phyloP scores from a whole-genome alignment of 768 basidiomycete genomes.

The Suillus placidus region DNA sequence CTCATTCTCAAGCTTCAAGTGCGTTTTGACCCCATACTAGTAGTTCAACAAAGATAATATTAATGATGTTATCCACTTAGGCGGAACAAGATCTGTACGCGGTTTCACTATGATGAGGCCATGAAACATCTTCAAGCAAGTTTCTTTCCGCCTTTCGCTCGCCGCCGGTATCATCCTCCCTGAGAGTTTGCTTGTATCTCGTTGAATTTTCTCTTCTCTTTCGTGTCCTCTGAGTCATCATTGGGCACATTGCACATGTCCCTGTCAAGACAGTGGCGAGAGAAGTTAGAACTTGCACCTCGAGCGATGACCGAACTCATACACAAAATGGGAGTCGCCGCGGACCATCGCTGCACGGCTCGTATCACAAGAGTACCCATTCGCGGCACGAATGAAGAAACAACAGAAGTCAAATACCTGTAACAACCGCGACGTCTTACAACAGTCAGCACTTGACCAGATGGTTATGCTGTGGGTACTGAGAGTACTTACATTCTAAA shows the following conservation, averaged over 20 bases:
- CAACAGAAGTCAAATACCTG: background rate
- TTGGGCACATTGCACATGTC: slow-evolving; percentile 18
- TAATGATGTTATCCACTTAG: background rate
- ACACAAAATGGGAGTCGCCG: slow-evolving; percentile 60
- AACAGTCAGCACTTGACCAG: background rate
- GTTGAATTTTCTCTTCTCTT: slow-evolving; percentile 26
- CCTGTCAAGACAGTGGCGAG: slow-evolving; percentile 61
- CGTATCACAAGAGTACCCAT: background rate
- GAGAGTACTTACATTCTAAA: background rate
- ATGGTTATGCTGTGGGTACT: background rate
- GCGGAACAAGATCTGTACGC: background rate
- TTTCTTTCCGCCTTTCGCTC: slow-evolving; percentile 37
- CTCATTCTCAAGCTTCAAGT: background rate
- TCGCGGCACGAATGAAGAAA: slow-evolving; percentile 21
- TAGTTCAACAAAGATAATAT: background rate
- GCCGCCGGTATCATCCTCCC: slow-evolving; percentile 36
- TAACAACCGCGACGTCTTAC: background rate
- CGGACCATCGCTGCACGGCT: background rate
- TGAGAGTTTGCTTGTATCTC: slow-evolving; percentile 26
- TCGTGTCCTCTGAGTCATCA: slow-evolving; percentile 27
- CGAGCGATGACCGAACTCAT: slow-evolving; percentile 77
- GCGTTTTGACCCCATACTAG: background rate
- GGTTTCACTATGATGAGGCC: background rate
- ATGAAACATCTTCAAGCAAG: background rate
- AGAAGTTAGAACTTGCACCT: slow-evolving; percentile 49